Percentiles rank a stretch among this genome's conserved stretches.
Conservation (phyloP, 768 basidiomycete genomes). For the Macrolepiota fuliginosa region DNA sequence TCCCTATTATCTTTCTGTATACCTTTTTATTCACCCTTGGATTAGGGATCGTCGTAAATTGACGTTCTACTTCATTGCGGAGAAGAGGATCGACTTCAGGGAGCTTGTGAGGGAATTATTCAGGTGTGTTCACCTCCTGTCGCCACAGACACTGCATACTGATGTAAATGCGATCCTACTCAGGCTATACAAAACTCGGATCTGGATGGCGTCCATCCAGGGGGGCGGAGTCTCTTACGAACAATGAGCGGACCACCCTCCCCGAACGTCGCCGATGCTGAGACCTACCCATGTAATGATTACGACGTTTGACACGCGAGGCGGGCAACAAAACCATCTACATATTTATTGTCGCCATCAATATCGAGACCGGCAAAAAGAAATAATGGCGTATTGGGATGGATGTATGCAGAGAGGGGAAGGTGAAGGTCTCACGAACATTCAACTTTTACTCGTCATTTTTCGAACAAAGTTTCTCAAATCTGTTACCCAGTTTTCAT, state of each 20-base stretch:
- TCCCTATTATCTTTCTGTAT: constrained; percentile 10
- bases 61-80: constrained; percentile 97
- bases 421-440: not conserved
- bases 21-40: not conserved
- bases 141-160: not conserved
- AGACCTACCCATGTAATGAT: not conserved
- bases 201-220: constrained; percentile 91
- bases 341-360: not conserved
- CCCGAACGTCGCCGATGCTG: not conserved
- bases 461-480: not conserved
- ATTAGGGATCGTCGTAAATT: constrained; percentile 94
- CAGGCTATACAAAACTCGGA: constrained; percentile 89
- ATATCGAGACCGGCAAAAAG: not conserved
- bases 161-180: not conserved
- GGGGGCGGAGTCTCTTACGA: constrained; percentile 41
- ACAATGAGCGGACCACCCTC: constrained; percentile 29
- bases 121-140: constrained; percentile 47
- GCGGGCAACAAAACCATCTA: not conserved
- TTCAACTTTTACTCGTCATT: not conserved
- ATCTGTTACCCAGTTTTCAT: not conserved
- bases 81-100: constrained; percentile 93
- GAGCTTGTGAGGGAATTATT: constrained; percentile 95
- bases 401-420: not conserved
- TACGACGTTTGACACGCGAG: not conserved
- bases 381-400: not conserved